Evolutionary conservation across 352 stramenopile genomes (phyloP).

Genomic region (Elongisporangium anandrum): DNA sequence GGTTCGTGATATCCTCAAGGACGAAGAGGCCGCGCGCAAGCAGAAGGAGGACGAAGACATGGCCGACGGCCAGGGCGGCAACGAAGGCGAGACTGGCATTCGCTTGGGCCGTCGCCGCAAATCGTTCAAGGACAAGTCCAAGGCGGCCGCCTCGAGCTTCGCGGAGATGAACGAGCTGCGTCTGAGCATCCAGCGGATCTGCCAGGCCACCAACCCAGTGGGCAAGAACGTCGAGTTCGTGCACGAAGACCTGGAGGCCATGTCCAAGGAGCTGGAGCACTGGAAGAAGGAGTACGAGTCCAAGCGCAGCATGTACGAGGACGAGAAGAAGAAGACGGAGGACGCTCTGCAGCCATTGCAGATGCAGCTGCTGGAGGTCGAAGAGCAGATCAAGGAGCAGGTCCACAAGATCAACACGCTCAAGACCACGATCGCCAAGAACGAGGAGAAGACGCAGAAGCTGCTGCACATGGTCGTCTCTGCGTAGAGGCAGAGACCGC

Average conservation of each 20-base stretch:
- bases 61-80: constrained; percentile 16
- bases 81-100: constrained; percentile 69
- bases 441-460: constrained; percentile 90
- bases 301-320: constrained; percentile 73
- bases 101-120: constrained; percentile 67
- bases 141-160: constrained; percentile 56
- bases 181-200: constrained; percentile 87
- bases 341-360: constrained; percentile 82
- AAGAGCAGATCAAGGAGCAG: constrained; percentile 90
- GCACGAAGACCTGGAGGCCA: constrained; percentile 91
- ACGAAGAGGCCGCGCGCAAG: constrained; percentile 65
- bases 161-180: constrained; percentile 78
- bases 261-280: constrained; percentile 91
- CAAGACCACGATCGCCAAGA: constrained; percentile 90
- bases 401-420: constrained; percentile 89
- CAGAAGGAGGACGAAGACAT: constrained; percentile 68
- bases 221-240: constrained; percentile 93
- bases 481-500: constrained; percentile 20
- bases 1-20: constrained; percentile 83
- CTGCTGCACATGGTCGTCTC: constrained; percentile 88
- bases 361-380: constrained; percentile 78
- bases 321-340: constrained; percentile 83
- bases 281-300: constrained; percentile 86
- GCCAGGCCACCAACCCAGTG: constrained; percentile 88
- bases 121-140: constrained; percentile 81